Percentiles rank a stretch among this genome's conserved stretches.
Conservation (phyloP, 257 asterid genomes). For the Nicotiana benthamiana region DNA sequence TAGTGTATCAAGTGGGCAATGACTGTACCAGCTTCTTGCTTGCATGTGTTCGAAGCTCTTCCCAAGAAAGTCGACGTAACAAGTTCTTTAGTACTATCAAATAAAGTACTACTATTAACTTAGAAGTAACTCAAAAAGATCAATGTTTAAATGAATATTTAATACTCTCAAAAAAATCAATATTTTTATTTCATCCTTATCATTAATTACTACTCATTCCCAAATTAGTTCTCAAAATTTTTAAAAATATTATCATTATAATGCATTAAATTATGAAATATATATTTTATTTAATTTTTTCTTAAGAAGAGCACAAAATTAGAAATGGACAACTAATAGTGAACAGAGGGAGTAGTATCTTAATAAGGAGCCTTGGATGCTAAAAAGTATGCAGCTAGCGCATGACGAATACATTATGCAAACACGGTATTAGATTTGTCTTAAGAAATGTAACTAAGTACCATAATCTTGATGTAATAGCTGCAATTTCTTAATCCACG, state of each 20-base stretch:
- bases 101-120: too few species aligned
- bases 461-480: neutral
- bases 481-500: neutral
- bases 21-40: neutral
- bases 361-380: neutral
- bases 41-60: constrained; percentile 14
- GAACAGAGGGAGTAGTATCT: neutral
- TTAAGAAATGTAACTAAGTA: neutral
- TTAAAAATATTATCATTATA: too few species aligned
- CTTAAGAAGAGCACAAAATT: too few species aligned
- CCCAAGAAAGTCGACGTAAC: neutral
- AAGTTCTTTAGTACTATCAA: neutral
- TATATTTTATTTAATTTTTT: too few species aligned
- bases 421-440: neutral
- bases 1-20: neutral
- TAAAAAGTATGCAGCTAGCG: neutral
- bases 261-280: too few species aligned
- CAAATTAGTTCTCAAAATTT: too few species aligned
- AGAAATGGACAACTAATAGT: too few species aligned
- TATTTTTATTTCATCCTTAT: too few species aligned
- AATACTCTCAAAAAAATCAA: too few species aligned
- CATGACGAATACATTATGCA: neutral
- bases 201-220: too few species aligned
- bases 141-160: neutral
- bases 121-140: neutral